Evolutionary conservation across 2,329 filamentous ascomycete genomes (phyloP), one percentile per base, ranked within the genome.

Genomic region (Aspergillus aculeatinus): DNA sequence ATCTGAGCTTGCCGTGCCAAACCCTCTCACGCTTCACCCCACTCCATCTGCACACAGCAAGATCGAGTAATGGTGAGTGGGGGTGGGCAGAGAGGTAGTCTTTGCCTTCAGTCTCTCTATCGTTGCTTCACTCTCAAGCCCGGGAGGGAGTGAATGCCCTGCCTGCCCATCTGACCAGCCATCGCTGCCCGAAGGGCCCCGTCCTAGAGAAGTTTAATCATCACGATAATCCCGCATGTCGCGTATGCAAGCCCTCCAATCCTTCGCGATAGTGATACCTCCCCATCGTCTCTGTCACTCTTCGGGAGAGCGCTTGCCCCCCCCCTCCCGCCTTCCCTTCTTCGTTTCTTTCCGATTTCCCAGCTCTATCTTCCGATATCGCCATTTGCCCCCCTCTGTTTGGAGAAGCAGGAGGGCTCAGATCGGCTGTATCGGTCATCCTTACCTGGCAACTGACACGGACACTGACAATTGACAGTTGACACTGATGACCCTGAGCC

Each of bases 11-110:
- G 39, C 39, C 39, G 39, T 44, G 39, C 39, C 39, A 44, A 44
- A 44, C 39, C 14, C 39, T 44, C 39, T 44, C 39, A 2, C 16
- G 19, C 16, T 9, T 19, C 16, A 5, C 35, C 21, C 35, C 51
- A 29, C 48, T 23, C 29, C 48, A 50, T 25, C 48, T 53, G 51
- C 51, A 53, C 33, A 14, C 19, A 53, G 11, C 51, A 53, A 53
- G 51, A 53, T 53, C 51, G 33, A 53, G 51, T 53, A 53, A 53
- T 27, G 6, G 33, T 4, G 25, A 53, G 51, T 53, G 51, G 51
- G 51, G 51, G 51, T 25, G 23, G 29, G 48, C 12, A 27, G 48
- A 50, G 14, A 16, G 29, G 2, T 3, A 27, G 23, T 16, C 10
- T 35, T 35, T 16, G 33, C 33, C 33, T 35, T 35, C 27, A 29